phyloP scores from a whole-genome alignment of 352 stramenopile genomes.

The Phytophthora megakarya region DNA sequence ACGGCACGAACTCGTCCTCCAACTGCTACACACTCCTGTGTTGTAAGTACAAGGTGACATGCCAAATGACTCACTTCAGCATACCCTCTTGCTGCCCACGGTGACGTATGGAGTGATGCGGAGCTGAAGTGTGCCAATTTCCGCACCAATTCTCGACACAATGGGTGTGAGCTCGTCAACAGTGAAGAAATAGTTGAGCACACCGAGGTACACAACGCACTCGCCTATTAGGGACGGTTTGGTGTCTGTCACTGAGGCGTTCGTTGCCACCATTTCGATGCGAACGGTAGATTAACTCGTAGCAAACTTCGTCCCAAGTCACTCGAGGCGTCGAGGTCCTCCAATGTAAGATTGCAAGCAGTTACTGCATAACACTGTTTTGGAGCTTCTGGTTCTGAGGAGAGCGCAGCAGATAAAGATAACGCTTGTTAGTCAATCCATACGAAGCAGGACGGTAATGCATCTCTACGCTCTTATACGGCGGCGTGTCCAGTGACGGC shows the following conservation, averaged over 20 bases:
- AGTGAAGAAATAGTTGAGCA: constrained; percentile 68
- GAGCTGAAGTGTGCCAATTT: constrained; percentile 44
- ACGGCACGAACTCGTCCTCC: constrained; percentile 41
- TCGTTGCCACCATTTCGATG: constrained; percentile 9
- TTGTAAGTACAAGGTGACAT: neutral
- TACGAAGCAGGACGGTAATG: neutral
- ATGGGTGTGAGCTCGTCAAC: constrained; percentile 51
- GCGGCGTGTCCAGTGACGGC: neutral
- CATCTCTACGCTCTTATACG: constrained; percentile 9
- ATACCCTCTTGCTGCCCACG: constrained; percentile 23
- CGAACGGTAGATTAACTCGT: neutral
- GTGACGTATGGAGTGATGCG: constrained; percentile 49
- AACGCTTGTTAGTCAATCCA: constrained; percentile 6
- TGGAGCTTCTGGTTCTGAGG: constrained; percentile 32
- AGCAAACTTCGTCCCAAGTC: neutral
- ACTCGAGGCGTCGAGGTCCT: neutral
- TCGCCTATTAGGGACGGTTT: constrained; percentile 46
- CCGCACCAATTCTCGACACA: constrained; percentile 56
- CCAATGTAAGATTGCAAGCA: constrained; percentile 4
- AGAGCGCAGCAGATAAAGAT: constrained; percentile 19
- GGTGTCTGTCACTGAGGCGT: neutral
- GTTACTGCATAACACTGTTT: neutral
- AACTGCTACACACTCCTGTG: too few species aligned
- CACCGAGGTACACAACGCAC: constrained; percentile 59
- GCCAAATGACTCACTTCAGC: constrained; percentile 28